These are phyloP conservation scores for Fusarium buharicum DNA, from an alignment of 2,329 filamentous ascomycete genomes.

Conservation along the genomic window DNA sequence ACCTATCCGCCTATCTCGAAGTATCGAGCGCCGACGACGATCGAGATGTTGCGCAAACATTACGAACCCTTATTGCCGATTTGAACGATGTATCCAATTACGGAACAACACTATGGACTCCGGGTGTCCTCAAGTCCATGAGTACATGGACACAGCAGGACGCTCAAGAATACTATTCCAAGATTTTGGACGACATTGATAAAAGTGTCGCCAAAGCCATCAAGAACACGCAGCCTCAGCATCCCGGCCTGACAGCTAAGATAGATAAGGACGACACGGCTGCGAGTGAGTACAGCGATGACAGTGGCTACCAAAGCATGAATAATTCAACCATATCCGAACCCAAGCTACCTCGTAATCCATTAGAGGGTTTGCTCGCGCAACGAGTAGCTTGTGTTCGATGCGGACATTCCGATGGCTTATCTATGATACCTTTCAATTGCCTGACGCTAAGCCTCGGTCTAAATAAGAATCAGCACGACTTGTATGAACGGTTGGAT, in stretches of 20 bases:
- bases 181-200: slow-evolving; percentile 85
- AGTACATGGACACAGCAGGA: slow-evolving; percentile 97
- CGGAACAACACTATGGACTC: slow-evolving; percentile 83
- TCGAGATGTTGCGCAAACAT: slow-evolving; percentile 56
- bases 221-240: slow-evolving; percentile 41
- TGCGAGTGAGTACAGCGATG: slow-evolving; percentile 63
- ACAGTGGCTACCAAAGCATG: slow-evolving; percentile 66
- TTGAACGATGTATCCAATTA: slow-evolving; percentile 77
- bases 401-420: slow-evolving; percentile 87
- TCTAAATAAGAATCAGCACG: slow-evolving; percentile 67
- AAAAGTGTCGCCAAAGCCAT: slow-evolving; percentile 72
- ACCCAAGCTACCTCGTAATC: slow-evolving; percentile 68
- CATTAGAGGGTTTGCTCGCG: slow-evolving; percentile 86
- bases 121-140: slow-evolving; percentile 85
- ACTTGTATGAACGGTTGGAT: slow-evolving; percentile 82
- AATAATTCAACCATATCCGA: slow-evolving; percentile 53
- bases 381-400: slow-evolving; percentile 88
- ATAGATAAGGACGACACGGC: slow-evolving; percentile 54
- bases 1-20: slow-evolving; percentile 64
- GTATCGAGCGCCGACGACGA: slow-evolving; percentile 44
- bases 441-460: slow-evolving; percentile 89
- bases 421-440: slow-evolving; percentile 93
- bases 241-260: slow-evolving; percentile 55
- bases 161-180: slow-evolving; percentile 96
- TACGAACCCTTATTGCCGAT: slow-evolving; percentile 74